phyloP scores from a whole-genome alignment of 140 eudicot species.

The Flaveria floridana region DNA sequence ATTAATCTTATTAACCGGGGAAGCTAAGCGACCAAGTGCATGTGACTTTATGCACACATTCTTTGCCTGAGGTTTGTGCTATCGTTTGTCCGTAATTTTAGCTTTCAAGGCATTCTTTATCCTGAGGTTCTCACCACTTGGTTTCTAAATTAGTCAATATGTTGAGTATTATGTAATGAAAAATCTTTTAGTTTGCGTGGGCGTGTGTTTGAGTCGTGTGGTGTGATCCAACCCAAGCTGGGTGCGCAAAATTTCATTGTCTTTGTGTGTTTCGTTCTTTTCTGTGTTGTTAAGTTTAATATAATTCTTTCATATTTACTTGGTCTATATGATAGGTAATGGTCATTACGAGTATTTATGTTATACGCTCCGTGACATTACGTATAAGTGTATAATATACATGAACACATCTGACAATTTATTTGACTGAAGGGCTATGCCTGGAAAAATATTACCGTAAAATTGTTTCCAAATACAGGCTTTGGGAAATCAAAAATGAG shows the following conservation, averaged over 20 bases:
- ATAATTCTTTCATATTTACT: not conserved
- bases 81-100: constrained; percentile 18
- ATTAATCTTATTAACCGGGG: constrained; percentile 33
- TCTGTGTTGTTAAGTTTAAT: not conserved
- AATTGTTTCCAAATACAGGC: no score
- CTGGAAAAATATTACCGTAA: no score
- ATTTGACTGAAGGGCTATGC: no score
- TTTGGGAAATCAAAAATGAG: no score
- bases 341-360: not conserved
- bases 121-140: constrained; percentile 10
- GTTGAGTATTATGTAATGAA: constrained; percentile 24
- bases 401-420: no score
- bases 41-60: constrained; percentile 17
- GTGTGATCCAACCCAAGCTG: not conserved
- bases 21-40: constrained; percentile 22
- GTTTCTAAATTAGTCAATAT: constrained; percentile 9
- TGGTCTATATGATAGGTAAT: not conserved
- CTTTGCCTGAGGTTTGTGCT: constrained; percentile 30
- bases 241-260: not conserved
- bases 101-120: constrained; percentile 14
- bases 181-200: not conserved
- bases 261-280: constrained; percentile 13
- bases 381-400: not conserved
- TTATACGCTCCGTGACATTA: not conserved
- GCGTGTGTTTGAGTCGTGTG: constrained; percentile 9